phyloP scores from a whole-genome alignment of 2,329 filamentous ascomycete genomes.

The Hypoxylon sp. region DNA sequence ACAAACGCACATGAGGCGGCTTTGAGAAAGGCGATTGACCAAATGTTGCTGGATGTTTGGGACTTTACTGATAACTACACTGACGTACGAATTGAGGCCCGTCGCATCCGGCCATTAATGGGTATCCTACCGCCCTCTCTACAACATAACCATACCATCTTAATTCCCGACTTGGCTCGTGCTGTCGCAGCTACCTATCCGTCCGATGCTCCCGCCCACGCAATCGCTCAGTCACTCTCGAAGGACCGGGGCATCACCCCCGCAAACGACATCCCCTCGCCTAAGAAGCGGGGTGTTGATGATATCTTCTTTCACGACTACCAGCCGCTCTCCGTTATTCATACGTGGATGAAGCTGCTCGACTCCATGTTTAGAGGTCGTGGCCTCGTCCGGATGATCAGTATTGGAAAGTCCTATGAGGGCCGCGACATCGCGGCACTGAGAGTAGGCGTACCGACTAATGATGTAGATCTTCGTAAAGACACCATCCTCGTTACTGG shows the following conservation, averaged over 20 bases:
- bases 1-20: constrained; percentile 55
- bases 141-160: constrained; percentile 76
- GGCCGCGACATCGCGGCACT: constrained; percentile 88
- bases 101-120: constrained; percentile 83
- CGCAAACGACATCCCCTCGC: constrained; percentile 51
- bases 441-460: constrained; percentile 73
- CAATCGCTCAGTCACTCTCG: constrained; percentile 37
- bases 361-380: constrained; percentile 84
- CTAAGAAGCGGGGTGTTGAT: constrained; percentile 60
- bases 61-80: constrained; percentile 85
- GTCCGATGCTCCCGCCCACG: constrained; percentile 53
- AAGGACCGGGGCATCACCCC: constrained; percentile 52
- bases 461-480: constrained; percentile 61
- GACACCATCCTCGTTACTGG: constrained; percentile 87
- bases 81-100: constrained; percentile 83
- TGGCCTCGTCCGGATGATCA: constrained; percentile 79
- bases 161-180: constrained; percentile 85
- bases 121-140: constrained; percentile 83
- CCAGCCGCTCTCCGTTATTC: constrained; percentile 84
- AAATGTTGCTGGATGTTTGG: constrained; percentile 91
- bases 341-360: constrained; percentile 92
- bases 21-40: constrained; percentile 54
- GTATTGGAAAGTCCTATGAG: constrained; percentile 88
- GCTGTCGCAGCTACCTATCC: constrained; percentile 85
- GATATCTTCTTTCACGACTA: constrained; percentile 95